A percentile compares a stretch with the other conserved stretches of the same genome.
These are phyloP conservation scores for Prunus mongolica DNA, from an alignment of 306 rosid species.

Conservation along the genomic window DNA sequence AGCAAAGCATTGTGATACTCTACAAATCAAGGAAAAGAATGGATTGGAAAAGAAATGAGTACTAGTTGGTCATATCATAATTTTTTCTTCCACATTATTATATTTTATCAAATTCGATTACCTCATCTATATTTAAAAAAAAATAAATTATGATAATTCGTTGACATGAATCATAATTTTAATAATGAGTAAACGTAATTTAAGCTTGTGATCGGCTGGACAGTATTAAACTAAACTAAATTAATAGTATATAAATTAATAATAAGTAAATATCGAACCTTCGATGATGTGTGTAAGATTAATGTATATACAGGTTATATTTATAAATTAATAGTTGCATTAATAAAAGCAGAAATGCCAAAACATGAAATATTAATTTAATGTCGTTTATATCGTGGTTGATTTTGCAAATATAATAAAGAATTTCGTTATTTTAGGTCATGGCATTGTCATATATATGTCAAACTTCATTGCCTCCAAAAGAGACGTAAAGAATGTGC, in stretches of 20 bases:
- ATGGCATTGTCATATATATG: neutral
- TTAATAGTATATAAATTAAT: no score
- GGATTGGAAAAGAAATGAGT: neutral
- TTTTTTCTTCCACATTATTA: neutral
- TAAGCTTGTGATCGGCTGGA: neutral
- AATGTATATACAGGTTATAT: neutral
- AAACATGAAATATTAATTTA: neutral
- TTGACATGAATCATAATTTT: neutral
- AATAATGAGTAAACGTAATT: neutral
- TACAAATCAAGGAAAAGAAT: neutral
- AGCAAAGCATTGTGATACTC: neutral
- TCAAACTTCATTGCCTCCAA: neutral
- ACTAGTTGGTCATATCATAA: neutral
- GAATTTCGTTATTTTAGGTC: neutral
- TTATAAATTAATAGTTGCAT: neutral
- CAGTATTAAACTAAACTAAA: neutral
- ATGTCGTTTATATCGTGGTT: neutral
- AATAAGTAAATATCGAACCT: neutral
- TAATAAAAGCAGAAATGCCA: neutral
- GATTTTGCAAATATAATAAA: neutral
- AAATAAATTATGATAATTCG: neutral
- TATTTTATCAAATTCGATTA: neutral
- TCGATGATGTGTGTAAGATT: neutral
- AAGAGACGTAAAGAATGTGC: conserved; percentile 7
- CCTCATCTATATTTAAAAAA: neutral